phyloP scores from a whole-genome alignment of 176 grass and related monocot genomes.

The Aegilops tauschii region DNA sequence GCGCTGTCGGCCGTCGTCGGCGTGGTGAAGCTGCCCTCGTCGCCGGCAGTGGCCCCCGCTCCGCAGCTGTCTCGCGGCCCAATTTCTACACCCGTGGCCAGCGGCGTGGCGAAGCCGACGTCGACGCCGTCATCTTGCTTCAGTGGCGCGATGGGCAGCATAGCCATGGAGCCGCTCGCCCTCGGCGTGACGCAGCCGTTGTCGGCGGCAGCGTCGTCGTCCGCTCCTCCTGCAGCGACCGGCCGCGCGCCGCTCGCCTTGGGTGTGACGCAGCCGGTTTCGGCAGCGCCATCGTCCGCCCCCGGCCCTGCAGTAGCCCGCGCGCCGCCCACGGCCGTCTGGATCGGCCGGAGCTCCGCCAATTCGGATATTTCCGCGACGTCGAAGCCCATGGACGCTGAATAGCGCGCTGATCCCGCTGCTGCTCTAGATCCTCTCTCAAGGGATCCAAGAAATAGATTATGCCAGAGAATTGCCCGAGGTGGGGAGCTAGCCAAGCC shows the following conservation, averaged over 20 bases:
- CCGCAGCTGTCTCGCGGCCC: not conserved
- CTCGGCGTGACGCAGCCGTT: slow-evolving; percentile 44
- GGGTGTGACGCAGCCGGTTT: slow-evolving; percentile 48
- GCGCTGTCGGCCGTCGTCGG: slow-evolving; percentile 40
- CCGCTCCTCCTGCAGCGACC: slow-evolving; percentile 30
- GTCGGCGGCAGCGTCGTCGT: not conserved
- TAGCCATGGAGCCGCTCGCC: not conserved
- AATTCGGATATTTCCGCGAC: slow-evolving; percentile 41
- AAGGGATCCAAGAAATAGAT: not conserved
- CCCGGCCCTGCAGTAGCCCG: not conserved
- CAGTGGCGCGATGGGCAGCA: not conserved
- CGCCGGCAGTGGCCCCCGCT: not conserved
- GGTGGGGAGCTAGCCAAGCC: not conserved
- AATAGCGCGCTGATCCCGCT: not conserved
- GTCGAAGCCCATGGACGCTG: slow-evolving; percentile 49
- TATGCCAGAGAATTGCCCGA: not conserved
- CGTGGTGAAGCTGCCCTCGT: slow-evolving; percentile 37
- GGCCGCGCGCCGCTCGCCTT: not conserved
- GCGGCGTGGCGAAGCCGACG: slow-evolving; percentile 50
- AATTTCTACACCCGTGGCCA: not conserved
- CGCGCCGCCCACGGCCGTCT: not conserved
- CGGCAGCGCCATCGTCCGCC: slow-evolving; percentile 17
- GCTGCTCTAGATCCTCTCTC: not conserved
- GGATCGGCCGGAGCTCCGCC: slow-evolving; percentile 47
- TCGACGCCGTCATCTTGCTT: not conserved